These are phyloP conservation scores for Protomyces arabidopsidicola DNA, from an alignment of 1,139 yeast species.

Conservation along the genomic window DNA sequence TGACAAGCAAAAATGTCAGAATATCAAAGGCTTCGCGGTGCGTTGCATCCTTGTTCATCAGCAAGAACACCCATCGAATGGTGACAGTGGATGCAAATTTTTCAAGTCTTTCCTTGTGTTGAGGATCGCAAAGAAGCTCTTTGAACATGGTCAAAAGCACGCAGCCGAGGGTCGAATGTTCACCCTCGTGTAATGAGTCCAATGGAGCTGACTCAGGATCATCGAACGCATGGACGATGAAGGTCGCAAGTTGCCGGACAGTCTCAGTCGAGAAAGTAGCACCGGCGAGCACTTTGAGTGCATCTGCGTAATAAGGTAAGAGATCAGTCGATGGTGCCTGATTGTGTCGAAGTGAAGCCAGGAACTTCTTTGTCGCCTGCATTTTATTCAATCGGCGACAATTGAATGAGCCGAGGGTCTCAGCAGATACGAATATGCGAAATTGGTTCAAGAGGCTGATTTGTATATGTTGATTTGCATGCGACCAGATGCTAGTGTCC, in stretches of 20 bases:
- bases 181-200: background rate
- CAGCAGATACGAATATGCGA: conserved; percentile 45
- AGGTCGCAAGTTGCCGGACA: conserved; percentile 45
- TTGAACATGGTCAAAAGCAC: conserved; percentile 35
- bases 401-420: conserved; percentile 51
- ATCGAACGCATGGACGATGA: conserved; percentile 36
- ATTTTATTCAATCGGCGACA: conserved; percentile 49
- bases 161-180: background rate
- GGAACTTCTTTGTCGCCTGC: conserved; percentile 51
- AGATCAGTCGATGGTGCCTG: conserved; percentile 41
- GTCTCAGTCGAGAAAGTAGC: conserved; percentile 44
- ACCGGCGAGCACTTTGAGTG: conserved; percentile 43
- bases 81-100: conserved; percentile 57
- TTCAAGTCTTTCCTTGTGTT: conserved; percentile 34
- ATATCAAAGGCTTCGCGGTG: conserved; percentile 48
- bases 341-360: conserved; percentile 50
- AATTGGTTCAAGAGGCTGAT: conserved; percentile 55
- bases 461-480: conserved; percentile 45
- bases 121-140: conserved; percentile 37
- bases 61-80: conserved; percentile 51
- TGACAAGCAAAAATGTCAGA: conserved; percentile 48
- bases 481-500: conserved; percentile 53
- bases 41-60: conserved; percentile 46
- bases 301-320: conserved; percentile 40
- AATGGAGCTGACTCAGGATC: background rate